These are phyloP conservation scores for Volvariella volvacea DNA, from an alignment of 1,284 basidiomycete species.

Conservation along the genomic window DNA sequence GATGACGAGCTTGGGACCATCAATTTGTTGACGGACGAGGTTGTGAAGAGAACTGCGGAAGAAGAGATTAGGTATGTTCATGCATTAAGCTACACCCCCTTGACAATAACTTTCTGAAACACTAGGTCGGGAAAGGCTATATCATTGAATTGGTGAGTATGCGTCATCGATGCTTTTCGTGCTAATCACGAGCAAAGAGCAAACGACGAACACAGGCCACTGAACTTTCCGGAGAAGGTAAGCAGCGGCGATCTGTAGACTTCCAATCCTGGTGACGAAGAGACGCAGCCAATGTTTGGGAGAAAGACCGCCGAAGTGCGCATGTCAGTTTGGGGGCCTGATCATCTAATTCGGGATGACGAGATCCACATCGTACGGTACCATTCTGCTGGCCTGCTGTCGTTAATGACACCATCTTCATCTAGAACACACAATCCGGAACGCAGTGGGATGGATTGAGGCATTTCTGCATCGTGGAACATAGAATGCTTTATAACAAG, in stretches of 20 bases:
- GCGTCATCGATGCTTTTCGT: background rate
- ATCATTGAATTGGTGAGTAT: constrained; percentile 53
- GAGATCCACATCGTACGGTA: constrained; percentile 53
- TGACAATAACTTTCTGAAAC: constrained; percentile 5
- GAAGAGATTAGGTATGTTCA: constrained; percentile 55
- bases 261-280: too few relatives aligned
- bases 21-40: constrained; percentile 59
- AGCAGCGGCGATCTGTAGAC: too few relatives aligned
- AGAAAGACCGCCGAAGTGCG: constrained; percentile 48
- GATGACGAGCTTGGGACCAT: constrained; percentile 68
- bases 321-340: too few relatives aligned
- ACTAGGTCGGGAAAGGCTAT: constrained; percentile 48
- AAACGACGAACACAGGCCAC: constrained; percentile 43
- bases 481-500: constrained; percentile 63
- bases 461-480: constrained; percentile 50
- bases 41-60: constrained; percentile 52
- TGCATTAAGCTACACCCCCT: constrained; percentile 5
- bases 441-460: constrained; percentile 71
- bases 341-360: constrained; percentile 52
- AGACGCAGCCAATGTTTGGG: constrained; percentile 52
- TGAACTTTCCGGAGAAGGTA: constrained; percentile 63
- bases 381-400: constrained; percentile 3
- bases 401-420: background rate
- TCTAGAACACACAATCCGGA: constrained; percentile 68
- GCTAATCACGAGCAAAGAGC: background rate